Percentiles rank a stretch among this genome's conserved stretches.
These are phyloP conservation scores for Geotrichum restrictum DNA, from an alignment of 1,139 yeast species.

Conservation along the genomic window DNA sequence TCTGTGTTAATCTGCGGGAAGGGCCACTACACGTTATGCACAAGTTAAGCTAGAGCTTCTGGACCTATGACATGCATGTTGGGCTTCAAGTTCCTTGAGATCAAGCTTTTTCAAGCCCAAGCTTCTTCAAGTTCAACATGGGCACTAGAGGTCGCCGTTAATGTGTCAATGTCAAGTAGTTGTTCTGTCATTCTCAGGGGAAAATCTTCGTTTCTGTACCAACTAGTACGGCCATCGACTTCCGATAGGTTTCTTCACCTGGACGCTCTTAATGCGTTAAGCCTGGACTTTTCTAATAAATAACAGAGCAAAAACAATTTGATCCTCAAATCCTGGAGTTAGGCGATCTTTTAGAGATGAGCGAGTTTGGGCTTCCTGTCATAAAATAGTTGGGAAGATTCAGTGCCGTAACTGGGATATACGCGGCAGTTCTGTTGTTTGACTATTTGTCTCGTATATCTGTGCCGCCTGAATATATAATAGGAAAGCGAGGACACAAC, in stretches of 20 bases:
- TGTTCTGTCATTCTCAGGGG: too few relatives aligned
- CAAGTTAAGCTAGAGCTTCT: too few relatives aligned
- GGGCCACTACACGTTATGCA: too few relatives aligned
- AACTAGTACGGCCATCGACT: background rate
- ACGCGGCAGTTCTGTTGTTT: conserved; percentile 21
- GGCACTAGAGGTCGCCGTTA: too few relatives aligned
- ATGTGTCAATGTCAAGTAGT: too few relatives aligned
- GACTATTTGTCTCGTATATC: conserved; percentile 20
- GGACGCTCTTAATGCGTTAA: conserved; percentile 23
- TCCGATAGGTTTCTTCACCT: background rate
- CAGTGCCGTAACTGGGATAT: conserved; percentile 25
- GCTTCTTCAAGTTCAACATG: too few relatives aligned
- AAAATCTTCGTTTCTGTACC: too few relatives aligned
- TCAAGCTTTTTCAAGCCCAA: too few relatives aligned
- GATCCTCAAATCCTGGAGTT: conserved; percentile 23
- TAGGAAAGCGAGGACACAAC: conserved; percentile 25
- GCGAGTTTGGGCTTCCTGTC: conserved; percentile 26
- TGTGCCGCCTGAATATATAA: conserved; percentile 24
- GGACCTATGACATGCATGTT: too few relatives aligned
- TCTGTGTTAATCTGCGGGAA: too few relatives aligned
- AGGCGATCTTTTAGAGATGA: conserved; percentile 25
- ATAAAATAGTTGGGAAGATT: conserved; percentile 27
- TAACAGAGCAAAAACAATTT: conserved; percentile 22
- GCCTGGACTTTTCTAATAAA: conserved; percentile 23
- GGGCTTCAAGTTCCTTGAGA: too few relatives aligned